phyloP scores from a whole-genome alignment of 2,329 filamentous ascomycete species.

The Scytalidium lignicola region DNA sequence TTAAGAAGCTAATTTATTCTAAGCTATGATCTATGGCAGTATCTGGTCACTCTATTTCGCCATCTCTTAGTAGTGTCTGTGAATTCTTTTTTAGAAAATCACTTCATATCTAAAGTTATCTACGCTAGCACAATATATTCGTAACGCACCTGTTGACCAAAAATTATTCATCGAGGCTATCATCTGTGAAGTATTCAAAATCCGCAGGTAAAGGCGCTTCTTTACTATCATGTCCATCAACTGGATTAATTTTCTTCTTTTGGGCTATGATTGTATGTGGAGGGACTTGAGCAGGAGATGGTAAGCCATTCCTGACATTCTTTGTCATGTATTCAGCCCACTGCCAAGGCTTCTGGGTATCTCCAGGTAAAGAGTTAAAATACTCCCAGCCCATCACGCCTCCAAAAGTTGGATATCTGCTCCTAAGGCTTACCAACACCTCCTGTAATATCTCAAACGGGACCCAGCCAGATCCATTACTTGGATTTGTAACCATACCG shows the following conservation, averaged over 20 bases:
- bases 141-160: no score
- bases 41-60: no score
- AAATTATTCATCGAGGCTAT: conserved; percentile 13
- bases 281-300: background rate
- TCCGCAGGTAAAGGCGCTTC: conserved; percentile 20
- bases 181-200: conserved; percentile 24
- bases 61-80: no score
- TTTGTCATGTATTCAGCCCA: conserved; percentile 65
- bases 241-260: conserved; percentile 4
- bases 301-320: conserved; percentile 11
- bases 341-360: conserved; percentile 59
- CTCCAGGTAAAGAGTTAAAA: conserved; percentile 73
- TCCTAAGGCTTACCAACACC: conserved; percentile 51
- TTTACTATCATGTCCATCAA: conserved; percentile 15
- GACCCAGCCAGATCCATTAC: conserved; percentile 66
- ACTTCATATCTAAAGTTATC: no score
- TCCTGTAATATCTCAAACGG: conserved; percentile 50
- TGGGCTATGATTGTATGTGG: conserved; percentile 1
- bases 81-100: no score
- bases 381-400: conserved; percentile 97
- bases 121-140: no score
- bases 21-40: no score
- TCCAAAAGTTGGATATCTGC: conserved; percentile 65
- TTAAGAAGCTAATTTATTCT: no score
- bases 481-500: conserved; percentile 74